Evolutionary conservation across 164 flowering plant genomes (phyloP), one percentile per base, ranked within the genome.

Genomic region (Vitis labrusca): DNA sequence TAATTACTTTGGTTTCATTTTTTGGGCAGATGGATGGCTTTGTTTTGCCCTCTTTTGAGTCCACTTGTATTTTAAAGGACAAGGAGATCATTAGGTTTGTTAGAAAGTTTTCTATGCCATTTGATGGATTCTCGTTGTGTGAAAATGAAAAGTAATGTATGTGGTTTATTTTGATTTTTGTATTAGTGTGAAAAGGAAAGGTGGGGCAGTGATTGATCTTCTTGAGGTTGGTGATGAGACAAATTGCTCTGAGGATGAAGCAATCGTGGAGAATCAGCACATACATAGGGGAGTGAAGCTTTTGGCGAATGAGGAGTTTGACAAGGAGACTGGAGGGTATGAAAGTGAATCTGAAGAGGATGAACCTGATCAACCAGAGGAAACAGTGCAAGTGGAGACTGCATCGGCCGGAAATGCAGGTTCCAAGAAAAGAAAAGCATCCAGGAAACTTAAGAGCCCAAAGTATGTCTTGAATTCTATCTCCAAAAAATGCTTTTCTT

Each of bases 21-120:
- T 76, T 12, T 64, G 78, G 47, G 83, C 85, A 96, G 99, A 85
- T 93, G 91, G 97, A 94, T 75, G 98, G 91, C n/a, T 93, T 85
- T 83, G 91, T 80, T 29, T 66, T 96, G 48, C 98, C 98, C 1
- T 74, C 85, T 3, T 93, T 91, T 70, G 99, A 90, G 71, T 91
- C 99, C 1, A 86, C 85, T 16, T 61, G 59, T 27, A 80, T 93
- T 68, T 74, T 96, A 17, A 87, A 83, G 77, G 97, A 93, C 70
- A 87, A 83, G 50, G 97, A 96, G 63, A 67, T 93, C 12, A 71
- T 96, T 73, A 66, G 97, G 99, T 93, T 4, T 62, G 89, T 78
- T 71, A 14, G 2, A 32, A 1, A 32, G 19, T 3, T 49, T 59
- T 27, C 2, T 11, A 37, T 55, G 19, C 14, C 13, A 7, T 59